Percentiles rank a stretch among this genome's conserved stretches.
Conservation (phyloP, 2,329 filamentous ascomycete genomes). For the Talaromyces sp. region DNA sequence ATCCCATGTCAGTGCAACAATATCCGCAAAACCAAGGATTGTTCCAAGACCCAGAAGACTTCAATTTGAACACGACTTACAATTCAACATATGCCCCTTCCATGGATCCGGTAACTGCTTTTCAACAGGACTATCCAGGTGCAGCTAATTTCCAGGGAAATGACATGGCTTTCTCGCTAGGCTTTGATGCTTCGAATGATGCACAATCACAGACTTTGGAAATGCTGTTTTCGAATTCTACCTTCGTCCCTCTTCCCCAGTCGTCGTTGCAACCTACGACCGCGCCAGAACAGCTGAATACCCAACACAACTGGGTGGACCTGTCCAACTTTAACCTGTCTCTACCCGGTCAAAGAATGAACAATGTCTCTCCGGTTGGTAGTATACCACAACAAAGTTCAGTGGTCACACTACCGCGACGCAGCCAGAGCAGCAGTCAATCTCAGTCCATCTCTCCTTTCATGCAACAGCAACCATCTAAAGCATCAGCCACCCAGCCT, state of each 20-base stretch:
- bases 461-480: background rate
- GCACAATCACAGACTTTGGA: conserved; percentile 3
- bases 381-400: background rate
- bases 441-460: conserved; percentile 5
- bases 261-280: conserved; percentile 9
- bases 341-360: conserved; percentile 3
- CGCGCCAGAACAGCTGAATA: conserved; percentile 2
- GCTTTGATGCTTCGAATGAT: conserved; percentile 3
- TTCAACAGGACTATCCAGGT: background rate
- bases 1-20: conserved; percentile 4
- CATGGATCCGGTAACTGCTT: conserved; percentile 12
- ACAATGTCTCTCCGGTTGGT: background rate
- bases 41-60: conserved; percentile 4
- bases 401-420: background rate
- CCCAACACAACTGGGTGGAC: conserved; percentile 13
- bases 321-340: conserved; percentile 16
- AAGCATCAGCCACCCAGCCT: background rate
- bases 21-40: background rate
- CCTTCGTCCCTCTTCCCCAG: conserved; percentile 12
- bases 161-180: conserved; percentile 4
- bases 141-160: conserved; percentile 5
- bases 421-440: conserved; percentile 3
- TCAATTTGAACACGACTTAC: conserved; percentile 7
- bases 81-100: conserved; percentile 4
- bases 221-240: conserved; percentile 14